A percentile compares a stretch with the other conserved stretches of the same genome.
Conservation (phyloP, 805 yeast genomes). For the Monosporozyma servazzii region DNA sequence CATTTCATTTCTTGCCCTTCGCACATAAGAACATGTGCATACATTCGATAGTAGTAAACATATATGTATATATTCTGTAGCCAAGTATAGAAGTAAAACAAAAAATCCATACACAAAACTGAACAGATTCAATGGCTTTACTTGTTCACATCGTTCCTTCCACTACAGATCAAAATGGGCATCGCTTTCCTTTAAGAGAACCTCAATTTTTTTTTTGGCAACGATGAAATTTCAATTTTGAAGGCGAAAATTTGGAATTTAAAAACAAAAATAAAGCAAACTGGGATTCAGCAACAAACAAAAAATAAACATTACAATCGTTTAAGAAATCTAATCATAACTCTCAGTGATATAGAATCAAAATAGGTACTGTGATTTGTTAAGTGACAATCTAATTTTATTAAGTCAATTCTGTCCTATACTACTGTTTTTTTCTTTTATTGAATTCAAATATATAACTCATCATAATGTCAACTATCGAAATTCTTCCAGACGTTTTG, state of each 20-base stretch:
- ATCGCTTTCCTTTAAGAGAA: not conserved
- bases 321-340: not conserved
- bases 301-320: not conserved
- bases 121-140: too few relatives aligned
- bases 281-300: not conserved
- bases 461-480: conserved; percentile 36
- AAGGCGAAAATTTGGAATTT: not conserved
- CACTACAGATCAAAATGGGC: not conserved
- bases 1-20: not conserved
- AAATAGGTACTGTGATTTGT: not conserved
- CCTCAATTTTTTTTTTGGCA: not conserved
- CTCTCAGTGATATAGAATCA: not conserved
- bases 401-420: not conserved
- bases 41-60: not conserved
- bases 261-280: not conserved
- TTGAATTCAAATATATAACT: not conserved
- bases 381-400: not conserved
- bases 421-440: not conserved
- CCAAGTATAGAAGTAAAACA: not conserved
- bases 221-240: not conserved
- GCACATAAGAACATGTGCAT: not conserved
- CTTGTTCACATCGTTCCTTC: too few relatives aligned
- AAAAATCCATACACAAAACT: too few relatives aligned
- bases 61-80: not conserved
- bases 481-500: conserved; percentile 61